Base-by-base conservation (phyloP, 225 moss, liverwort and hornwort genomes). In the Takakia lepidozioides region DNA sequence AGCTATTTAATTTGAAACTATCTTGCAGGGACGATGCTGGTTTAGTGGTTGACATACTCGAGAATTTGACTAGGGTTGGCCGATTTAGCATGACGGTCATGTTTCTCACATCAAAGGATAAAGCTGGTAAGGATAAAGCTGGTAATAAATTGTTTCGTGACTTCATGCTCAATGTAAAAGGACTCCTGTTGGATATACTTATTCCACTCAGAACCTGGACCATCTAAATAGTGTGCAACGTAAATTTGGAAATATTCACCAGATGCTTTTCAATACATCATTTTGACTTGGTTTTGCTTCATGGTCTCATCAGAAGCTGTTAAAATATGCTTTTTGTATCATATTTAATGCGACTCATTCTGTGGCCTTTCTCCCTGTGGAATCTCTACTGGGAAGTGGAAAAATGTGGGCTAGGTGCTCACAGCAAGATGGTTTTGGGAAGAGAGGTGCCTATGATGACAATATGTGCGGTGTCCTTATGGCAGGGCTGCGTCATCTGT, bases 61-160 rank as follows among this genome's bases (percentile, higher is more conserved):
- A 86, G 42, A 89, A 81, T 54, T 51, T 95, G 49, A 74, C 84
- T 32, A 80, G 75, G 68, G 95, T 95, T 66, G 90, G 95, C 55
- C 74, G 95, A n/a, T 95, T 95, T 46, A 77, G 70, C 47, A 95
- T 95, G 95, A 90, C 86, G 25, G 66, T 89, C 40, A 66, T 95
- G 69, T 95, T 89, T 61, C 63, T 87, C 46, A 79, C 95, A 46
- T 46, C 58, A 15, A 84, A 84, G 59, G 75, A 87, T 27, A 95
- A 80, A 73, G 51, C 55, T 40, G 82, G 95, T 95, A 51, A 62
- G 65, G 13, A 27, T 27, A 16, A 24, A 22, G 41, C 14, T 51
- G 51, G 26, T 45, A 25, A 43, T 49, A 30, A 26, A 27, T 59
- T 11, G 29, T 25, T n/a, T 48, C 19, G 14, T 42, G 16, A 15